Evolutionary conservation across 768 basidiomycete genomes (phyloP).

Genomic region (Ramaria rubella): DNA sequence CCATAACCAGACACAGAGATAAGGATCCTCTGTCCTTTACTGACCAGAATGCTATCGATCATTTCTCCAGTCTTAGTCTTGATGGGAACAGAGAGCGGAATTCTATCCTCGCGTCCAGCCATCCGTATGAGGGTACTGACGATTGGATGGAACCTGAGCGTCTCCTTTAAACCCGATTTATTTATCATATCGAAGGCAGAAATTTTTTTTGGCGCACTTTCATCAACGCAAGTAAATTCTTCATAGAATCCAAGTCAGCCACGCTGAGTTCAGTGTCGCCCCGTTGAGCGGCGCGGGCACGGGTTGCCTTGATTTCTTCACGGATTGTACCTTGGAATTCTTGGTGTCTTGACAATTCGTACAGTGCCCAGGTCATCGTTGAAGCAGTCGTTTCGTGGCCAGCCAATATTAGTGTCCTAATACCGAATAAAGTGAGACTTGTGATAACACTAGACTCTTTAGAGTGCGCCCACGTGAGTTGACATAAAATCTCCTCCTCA

Average conservation of each 20-base stretch:
- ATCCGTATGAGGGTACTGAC: conserved; percentile 18
- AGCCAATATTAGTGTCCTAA: conserved; percentile 14
- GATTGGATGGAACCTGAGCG: conserved; percentile 28
- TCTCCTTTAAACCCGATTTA: conserved; percentile 16
- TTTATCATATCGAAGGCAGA: not conserved
- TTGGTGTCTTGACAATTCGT: conserved; percentile 22
- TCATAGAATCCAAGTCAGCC: conserved; percentile 30
- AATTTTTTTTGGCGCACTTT: conserved; percentile 19
- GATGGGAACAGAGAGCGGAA: conserved; percentile 52
- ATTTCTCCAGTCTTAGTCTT: conserved; percentile 33
- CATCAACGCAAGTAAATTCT: conserved; percentile 25
- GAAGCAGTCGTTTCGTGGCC: conserved; percentile 26
- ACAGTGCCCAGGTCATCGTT: conserved; percentile 23
- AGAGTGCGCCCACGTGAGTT: conserved; percentile 29
- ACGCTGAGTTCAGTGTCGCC: conserved; percentile 24
- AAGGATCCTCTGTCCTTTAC: conserved; percentile 46
- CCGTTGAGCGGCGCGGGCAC: conserved; percentile 16
- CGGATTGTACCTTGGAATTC: conserved; percentile 21
- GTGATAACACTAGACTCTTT: conserved; percentile 4
- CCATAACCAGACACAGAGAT: conserved; percentile 51
- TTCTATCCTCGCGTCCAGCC: conserved; percentile 47
- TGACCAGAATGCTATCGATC: conserved; percentile 36
- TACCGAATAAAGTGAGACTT: not conserved
- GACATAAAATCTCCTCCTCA: conserved; percentile 28
- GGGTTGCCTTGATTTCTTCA: conserved; percentile 21